Evolutionary conservation across 2,329 filamentous ascomycete species (phyloP).

Genomic region (Magnaporthales sp.): DNA sequence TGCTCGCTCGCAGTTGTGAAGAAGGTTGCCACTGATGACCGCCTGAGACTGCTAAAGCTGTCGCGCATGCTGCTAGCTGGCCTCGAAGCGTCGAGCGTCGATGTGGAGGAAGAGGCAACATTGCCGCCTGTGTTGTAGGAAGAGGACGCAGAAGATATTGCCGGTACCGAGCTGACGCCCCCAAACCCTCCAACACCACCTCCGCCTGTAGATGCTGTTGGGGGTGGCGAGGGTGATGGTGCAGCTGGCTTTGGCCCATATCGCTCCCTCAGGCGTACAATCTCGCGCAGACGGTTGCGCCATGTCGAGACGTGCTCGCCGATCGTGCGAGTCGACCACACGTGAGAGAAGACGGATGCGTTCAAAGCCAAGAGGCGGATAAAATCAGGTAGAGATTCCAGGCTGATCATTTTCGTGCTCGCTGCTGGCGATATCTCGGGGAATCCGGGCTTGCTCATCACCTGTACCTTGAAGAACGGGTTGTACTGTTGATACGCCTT

Average conservation of each 20-base stretch:
- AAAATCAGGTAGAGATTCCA: constrained; percentile 74
- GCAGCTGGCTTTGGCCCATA: constrained; percentile 38
- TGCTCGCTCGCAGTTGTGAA: constrained; percentile 49
- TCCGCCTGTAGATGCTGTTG: constrained; percentile 22
- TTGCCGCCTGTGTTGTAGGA: constrained; percentile 14
- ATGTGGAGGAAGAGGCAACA: constrained; percentile 3
- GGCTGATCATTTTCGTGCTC: constrained; percentile 79
- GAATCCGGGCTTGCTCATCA: constrained; percentile 81
- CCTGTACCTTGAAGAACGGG: constrained; percentile 79
- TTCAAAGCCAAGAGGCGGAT: constrained; percentile 86
- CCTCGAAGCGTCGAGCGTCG: constrained; percentile 23
- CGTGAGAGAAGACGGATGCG: constrained; percentile 83
- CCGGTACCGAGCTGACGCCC: not conserved
- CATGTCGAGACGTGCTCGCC: constrained; percentile 84
- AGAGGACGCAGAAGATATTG: not conserved
- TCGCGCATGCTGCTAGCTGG: constrained; percentile 46
- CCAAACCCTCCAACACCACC: constrained; percentile 8
- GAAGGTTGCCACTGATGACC: constrained; percentile 58
- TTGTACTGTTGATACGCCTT: constrained; percentile 14
- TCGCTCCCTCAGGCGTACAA: constrained; percentile 70
- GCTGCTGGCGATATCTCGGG: constrained; percentile 86
- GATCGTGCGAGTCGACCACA: constrained; percentile 73
- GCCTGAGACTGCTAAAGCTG: constrained; percentile 50
- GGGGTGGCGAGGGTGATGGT: constrained; percentile 21
- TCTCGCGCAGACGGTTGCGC: constrained; percentile 78